Base-by-base conservation (phyloP, 2,329 filamentous ascomycete genomes). In the Ambrosiella xylebori region DNA sequence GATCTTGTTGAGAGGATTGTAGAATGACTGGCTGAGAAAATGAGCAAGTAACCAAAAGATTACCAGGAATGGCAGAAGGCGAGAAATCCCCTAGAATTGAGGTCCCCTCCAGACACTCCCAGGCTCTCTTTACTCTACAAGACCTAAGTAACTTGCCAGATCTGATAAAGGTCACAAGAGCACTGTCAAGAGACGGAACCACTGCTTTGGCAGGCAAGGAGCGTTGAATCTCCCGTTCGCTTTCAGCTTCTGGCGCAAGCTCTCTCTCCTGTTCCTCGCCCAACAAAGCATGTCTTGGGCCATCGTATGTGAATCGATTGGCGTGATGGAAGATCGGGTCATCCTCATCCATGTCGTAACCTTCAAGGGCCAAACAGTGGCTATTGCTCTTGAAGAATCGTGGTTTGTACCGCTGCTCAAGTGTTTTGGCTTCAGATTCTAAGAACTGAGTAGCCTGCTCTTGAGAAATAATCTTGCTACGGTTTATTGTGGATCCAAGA, bases 231-330 rank as follows among this genome's bases (percentile, higher is more conserved):
- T 85, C 69, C 0, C 73, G 69, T 63, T 87, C 79, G 35, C 76
- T 68, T 62, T 87, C 79, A 0, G 78, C 73, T 61, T 88, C 83
- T 0, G 80, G 80, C 0, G 79, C 72, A 0, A 88, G 69, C 61
- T 87, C 84, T 0, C 83, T 73, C 64, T 88, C 84, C 62, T 87
- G 81, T 59, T 88, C 84, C 63, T 86, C 81, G 2, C 78, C 69
- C 0, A 85, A 66, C 0, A 68, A 67, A 0, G 70, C 68, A 27
- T 40, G n/a, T 11, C 15, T 51, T 7, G 53, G 9, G 0, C 50
- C 54, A 35, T 7, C n/a, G 8, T 38, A 36, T 5, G 38, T 17
- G 47, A 60, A 58, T 35, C 41, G 36, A 11, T 45, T 27, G 15
- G 56, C 44, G 4, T 51, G 51, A 35, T 52, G 40, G 35, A 37